Evolutionary conservation across 495 filamentous ascomycete species (phyloP).

Genomic region (Xylaria palmicola): DNA sequence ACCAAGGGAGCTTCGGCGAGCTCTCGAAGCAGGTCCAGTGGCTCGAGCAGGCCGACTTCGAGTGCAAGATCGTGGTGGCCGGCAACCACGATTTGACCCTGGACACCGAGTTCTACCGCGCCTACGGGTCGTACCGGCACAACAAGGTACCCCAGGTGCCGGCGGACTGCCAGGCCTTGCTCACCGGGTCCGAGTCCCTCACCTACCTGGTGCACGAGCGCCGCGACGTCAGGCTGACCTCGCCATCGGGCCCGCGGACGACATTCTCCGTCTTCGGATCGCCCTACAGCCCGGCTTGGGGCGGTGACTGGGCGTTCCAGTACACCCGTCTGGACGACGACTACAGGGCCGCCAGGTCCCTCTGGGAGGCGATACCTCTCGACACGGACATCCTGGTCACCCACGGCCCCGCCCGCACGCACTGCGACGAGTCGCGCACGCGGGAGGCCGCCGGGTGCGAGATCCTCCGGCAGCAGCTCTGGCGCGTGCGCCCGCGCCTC

Average conservation of each 20-base stretch:
- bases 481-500: conserved; percentile 73
- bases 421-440: conserved; percentile 66
- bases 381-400: conserved; percentile 82
- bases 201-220: conserved; percentile 66
- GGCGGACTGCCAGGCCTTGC: conserved; percentile 53
- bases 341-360: conserved; percentile 33
- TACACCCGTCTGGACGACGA: conserved; percentile 51
- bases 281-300: conserved; percentile 59
- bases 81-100: conserved; percentile 83
- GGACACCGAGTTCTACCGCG: conserved; percentile 59
- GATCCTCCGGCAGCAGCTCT: conserved; percentile 64
- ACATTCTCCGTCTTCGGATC: conserved; percentile 75
- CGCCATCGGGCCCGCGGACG: conserved; percentile 60
- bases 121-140: conserved; percentile 59
- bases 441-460: conserved; percentile 60
- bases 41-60: conserved; percentile 74
- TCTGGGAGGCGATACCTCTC: conserved; percentile 63
- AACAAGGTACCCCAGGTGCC: conserved; percentile 57
- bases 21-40: conserved; percentile 63
- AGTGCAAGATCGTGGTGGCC: conserved; percentile 79
- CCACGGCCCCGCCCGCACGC: conserved; percentile 72
- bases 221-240: conserved; percentile 54
- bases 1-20: conserved; percentile 70
- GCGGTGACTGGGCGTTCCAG: conserved; percentile 70
- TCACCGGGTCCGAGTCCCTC: conserved; percentile 56